These are phyloP conservation scores for Metschnikowia dekortorum DNA, from an alignment of 805 yeast species.

Conservation along the genomic window DNA sequence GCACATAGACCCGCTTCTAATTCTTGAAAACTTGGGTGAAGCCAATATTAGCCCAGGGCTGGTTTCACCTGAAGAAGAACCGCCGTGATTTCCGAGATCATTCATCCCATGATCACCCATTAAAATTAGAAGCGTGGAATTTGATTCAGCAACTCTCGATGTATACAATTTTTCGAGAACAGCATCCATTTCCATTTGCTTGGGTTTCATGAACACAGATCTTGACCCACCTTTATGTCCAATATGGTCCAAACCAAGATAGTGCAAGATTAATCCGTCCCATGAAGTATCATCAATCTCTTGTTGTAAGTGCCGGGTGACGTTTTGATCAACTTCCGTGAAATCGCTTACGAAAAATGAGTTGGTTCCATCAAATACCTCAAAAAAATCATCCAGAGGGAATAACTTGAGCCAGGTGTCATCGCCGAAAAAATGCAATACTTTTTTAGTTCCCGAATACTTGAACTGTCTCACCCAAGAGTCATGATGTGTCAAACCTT, in stretches of 20 bases:
- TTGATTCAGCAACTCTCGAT: constrained; percentile 13
- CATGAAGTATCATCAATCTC: constrained; percentile 53
- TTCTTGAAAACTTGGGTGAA: constrained; percentile 52
- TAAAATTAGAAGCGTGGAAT: constrained; percentile 61
- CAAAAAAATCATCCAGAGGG: constrained; percentile 54
- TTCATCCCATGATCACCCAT: constrained; percentile 98
- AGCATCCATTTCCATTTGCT: constrained; percentile 82
- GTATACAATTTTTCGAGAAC: constrained; percentile 52
- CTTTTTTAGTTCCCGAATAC: constrained; percentile 28
- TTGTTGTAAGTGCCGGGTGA: constrained; percentile 73
- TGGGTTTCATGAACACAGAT: constrained; percentile 73
- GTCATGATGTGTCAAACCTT: constrained; percentile 69
- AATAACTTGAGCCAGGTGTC: constrained; percentile 96
- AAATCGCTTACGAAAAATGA: constrained; percentile 95
- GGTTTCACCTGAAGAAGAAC: constrained; percentile 88
- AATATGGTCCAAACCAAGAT: constrained; percentile 91
- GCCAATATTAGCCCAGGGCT: constrained; percentile 74
- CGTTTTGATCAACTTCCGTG: constrained; percentile 89
- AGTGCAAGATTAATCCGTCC: constrained; percentile 88
- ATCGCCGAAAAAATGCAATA: constrained; percentile 86
- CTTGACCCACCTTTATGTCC: constrained; percentile 96
- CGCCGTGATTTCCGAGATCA: constrained; percentile 94
- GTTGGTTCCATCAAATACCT: constrained; percentile 75
- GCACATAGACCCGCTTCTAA: constrained; percentile 17
- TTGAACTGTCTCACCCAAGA: constrained; percentile 78